These are phyloP conservation scores for Sporothrix brasiliensis DNA, from an alignment of 2,329 filamentous ascomycete genomes.

Conservation along the genomic window DNA sequence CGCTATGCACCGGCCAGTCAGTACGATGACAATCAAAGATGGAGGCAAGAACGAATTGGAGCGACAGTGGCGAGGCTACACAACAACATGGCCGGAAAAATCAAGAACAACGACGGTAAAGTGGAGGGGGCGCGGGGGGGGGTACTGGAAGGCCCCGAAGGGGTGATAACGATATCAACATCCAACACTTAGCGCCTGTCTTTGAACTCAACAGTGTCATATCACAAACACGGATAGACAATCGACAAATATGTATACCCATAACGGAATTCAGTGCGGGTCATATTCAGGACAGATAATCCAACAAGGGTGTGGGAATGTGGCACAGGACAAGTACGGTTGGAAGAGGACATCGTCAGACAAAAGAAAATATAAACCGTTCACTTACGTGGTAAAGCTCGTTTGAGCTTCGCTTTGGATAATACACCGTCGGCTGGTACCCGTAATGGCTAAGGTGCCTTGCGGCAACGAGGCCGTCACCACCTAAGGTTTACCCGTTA, in stretches of 20 bases:
- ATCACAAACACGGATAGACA: too few species aligned
- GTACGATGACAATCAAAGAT: conserved; percentile 23
- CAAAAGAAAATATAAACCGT: conserved; percentile 23
- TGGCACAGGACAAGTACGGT: background rate
- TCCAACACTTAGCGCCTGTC: too few species aligned
- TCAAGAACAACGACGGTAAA: too few species aligned
- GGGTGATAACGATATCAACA: too few species aligned
- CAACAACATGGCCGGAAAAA: too few species aligned
- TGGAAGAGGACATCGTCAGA: background rate
- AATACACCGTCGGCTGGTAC: conserved; percentile 86
- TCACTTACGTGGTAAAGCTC: conserved; percentile 76
- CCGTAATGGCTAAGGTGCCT: conserved; percentile 91
- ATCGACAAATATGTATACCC: too few species aligned
- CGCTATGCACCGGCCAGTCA: conserved; percentile 57
- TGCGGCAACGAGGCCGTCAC: conserved; percentile 91
- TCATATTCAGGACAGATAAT: too few species aligned
- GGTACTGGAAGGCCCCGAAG: too few species aligned
- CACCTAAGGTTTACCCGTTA: conserved; percentile 58
- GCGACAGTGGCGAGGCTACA: too few species aligned
- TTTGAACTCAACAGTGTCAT: too few species aligned
- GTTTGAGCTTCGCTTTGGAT: conserved; percentile 88
- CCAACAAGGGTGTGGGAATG: background rate
- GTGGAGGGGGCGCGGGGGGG: too few species aligned
- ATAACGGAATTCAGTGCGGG: too few species aligned
- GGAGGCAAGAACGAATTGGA: background rate